Percentiles rank a stretch among this genome's conserved stretches.
These are phyloP conservation scores for Lachancea fermentati DNA, from an alignment of 805 yeast genomes.

Conservation along the genomic window DNA sequence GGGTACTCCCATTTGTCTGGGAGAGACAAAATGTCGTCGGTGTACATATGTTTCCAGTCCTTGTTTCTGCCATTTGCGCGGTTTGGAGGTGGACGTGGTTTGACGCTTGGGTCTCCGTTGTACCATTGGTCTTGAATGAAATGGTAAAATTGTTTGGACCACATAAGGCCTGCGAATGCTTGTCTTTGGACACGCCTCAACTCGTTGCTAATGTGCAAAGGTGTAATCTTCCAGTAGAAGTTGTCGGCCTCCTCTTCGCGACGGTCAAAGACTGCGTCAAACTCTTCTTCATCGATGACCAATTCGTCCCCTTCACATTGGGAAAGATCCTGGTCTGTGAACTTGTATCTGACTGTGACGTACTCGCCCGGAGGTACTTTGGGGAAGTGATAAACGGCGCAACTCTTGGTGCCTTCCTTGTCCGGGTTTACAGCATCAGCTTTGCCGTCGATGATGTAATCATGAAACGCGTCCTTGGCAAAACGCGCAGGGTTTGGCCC, in stretches of 20 bases:
- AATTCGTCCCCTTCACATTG: constrained; percentile 28
- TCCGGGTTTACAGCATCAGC: constrained; percentile 65
- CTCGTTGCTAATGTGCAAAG: constrained; percentile 75
- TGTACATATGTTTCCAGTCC: constrained; percentile 85
- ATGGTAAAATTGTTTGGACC: constrained; percentile 91
- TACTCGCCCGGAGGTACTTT: constrained; percentile 81
- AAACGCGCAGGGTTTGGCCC: constrained; percentile 49
- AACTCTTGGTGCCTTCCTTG: constrained; percentile 69
- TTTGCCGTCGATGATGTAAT: constrained; percentile 58
- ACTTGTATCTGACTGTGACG: constrained; percentile 76
- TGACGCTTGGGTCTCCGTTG: constrained; percentile 72
- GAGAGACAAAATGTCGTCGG: constrained; percentile 79
- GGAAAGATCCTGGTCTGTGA: constrained; percentile 38
- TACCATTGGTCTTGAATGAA: constrained; percentile 84
- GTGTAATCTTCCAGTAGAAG: constrained; percentile 83
- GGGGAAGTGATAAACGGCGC: constrained; percentile 79
- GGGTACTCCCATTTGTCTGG: constrained; percentile 98
- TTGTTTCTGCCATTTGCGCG: constrained; percentile 83
- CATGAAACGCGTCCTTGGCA: constrained; percentile 91
- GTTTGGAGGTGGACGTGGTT: constrained; percentile 71
- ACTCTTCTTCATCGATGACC: constrained; percentile 63
- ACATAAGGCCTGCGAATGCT: constrained; percentile 87
- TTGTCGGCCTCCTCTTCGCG: constrained; percentile 89
- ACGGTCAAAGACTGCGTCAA: constrained; percentile 61
- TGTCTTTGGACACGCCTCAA: constrained; percentile 83